Conservation (phyloP, 441 rosid species). For the Erodium moschatum region DNA sequence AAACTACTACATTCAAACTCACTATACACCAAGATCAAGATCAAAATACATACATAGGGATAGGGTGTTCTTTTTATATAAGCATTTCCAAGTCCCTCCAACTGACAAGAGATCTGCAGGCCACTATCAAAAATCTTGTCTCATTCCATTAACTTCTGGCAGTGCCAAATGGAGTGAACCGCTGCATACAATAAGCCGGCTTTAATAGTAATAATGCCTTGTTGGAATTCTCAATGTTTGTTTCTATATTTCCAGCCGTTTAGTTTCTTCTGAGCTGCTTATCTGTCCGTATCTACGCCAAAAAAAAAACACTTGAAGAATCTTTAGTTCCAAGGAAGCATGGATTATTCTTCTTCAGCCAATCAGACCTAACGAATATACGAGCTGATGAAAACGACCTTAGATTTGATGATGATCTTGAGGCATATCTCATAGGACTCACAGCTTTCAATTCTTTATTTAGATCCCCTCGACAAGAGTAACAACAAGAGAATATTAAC, state of each 20-base stretch:
- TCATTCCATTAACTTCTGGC: slow-evolving; percentile 4
- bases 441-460: slow-evolving; percentile 1
- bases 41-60: no score
- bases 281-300: neutral
- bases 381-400: no score
- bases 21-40: no score
- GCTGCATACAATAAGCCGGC: slow-evolving; percentile 27
- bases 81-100: neutral
- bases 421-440: neutral
- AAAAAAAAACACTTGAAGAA: neutral
- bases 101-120: slow-evolving; percentile 22
- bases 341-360: neutral
- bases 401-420: slow-evolving; percentile 6
- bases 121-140: slow-evolving; percentile 20
- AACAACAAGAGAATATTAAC: neutral
- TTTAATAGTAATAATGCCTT: neutral
- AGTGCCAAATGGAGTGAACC: slow-evolving; percentile 19
- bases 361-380: no score
- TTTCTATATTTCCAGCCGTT: slow-evolving; percentile 17
- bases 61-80: slow-evolving; percentile 19
- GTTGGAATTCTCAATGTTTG: slow-evolving; percentile 13
- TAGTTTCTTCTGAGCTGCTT: neutral
- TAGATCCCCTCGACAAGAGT: neutral
- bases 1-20: slow-evolving; percentile 15
- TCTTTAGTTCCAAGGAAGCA: neutral